Evolutionary conservation across 192 early-diverging fungal species (phyloP).

Genomic region (Backusella parvicylindrica): DNA sequence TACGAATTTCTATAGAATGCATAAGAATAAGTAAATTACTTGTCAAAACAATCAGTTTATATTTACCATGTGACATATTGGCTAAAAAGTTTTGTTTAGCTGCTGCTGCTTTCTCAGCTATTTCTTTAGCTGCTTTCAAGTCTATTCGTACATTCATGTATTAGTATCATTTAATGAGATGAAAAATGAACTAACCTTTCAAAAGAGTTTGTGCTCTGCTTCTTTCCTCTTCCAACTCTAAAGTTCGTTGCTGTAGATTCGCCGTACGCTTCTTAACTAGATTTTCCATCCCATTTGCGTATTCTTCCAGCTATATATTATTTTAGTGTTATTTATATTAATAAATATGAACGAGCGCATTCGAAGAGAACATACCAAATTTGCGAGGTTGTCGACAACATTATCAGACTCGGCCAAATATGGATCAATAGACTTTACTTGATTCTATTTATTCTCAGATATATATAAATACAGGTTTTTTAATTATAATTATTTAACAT

Average conservation of each 20-base stretch:
- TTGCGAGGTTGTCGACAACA: slow-evolving; percentile 39
- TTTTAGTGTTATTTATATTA: not conserved
- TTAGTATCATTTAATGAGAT: not conserved
- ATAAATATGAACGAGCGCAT: not conserved
- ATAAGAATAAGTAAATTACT: not conserved
- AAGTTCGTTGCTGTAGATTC: slow-evolving; percentile 38
- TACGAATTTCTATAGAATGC: slow-evolving; percentile 48
- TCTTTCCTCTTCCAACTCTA: slow-evolving; percentile 43
- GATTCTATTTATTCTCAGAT: not conserved
- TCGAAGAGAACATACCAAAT: slow-evolving; percentile 19
- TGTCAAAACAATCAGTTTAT: not conserved
- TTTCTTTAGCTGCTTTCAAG: slow-evolving; percentile 43
- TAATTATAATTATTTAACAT: not conserved
- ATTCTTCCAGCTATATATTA: slow-evolving; percentile 33
- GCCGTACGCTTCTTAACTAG: slow-evolving; percentile 37
- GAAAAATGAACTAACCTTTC: not conserved
- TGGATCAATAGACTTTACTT: slow-evolving; percentile 9
- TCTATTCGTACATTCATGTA: slow-evolving; percentile 17
- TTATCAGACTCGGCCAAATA: not conserved
- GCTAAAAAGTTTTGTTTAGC: slow-evolving; percentile 53
- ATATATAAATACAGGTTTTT: not conserved
- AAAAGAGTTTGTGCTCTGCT: slow-evolving; percentile 32
- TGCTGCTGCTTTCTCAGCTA: slow-evolving; percentile 43
- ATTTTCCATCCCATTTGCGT: slow-evolving; percentile 45
- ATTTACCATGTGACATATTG: slow-evolving; percentile 62